Percentiles rank a stretch among this genome's conserved stretches.
These are phyloP conservation scores for Thalassiosira mediterranea DNA, from an alignment of 352 stramenopile species.

Conservation along the genomic window DNA sequence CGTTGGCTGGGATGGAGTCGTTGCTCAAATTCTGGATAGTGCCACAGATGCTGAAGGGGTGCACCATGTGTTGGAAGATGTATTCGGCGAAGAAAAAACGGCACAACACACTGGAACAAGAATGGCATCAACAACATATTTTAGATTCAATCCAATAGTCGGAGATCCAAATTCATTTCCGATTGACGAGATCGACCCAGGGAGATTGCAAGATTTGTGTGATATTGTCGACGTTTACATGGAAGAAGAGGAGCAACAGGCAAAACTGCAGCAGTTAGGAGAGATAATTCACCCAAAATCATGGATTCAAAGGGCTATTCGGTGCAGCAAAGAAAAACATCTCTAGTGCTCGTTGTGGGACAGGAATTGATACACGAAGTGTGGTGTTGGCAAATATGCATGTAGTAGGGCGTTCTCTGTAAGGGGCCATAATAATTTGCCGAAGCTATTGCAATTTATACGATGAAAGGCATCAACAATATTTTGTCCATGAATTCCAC, in stretches of 20 bases:
- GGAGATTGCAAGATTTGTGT: slow-evolving; percentile 65
- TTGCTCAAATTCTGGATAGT: slow-evolving; percentile 82
- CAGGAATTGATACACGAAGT: too few relatives aligned
- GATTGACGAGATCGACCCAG: slow-evolving; percentile 78
- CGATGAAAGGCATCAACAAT: too few relatives aligned
- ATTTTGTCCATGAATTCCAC: too few relatives aligned
- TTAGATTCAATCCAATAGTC: slow-evolving; percentile 79
- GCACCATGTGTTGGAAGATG: slow-evolving; percentile 81
- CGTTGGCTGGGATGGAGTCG: slow-evolving; percentile 74
- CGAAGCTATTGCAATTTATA: too few relatives aligned
- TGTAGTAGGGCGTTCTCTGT: too few relatives aligned
- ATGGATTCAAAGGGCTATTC: too few relatives aligned
- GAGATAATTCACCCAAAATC: slow-evolving; percentile 43
- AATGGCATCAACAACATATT: slow-evolving; percentile 72
- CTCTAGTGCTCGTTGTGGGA: too few relatives aligned
- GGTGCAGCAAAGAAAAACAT: too few relatives aligned
- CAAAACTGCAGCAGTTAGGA: slow-evolving; percentile 49
- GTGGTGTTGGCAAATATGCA: too few relatives aligned
- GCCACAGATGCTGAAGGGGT: slow-evolving; percentile 79
- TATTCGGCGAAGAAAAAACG: slow-evolving; percentile 65
- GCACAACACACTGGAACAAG: slow-evolving; percentile 40
- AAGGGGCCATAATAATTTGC: too few relatives aligned
- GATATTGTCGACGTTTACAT: slow-evolving; percentile 75
- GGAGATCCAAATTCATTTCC: slow-evolving; percentile 76
- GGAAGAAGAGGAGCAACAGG: slow-evolving; percentile 63